A percentile compares a stretch with the other conserved stretches of the same genome.
phyloP scores from a whole-genome alignment of 1,284 basidiomycete species.

The Sphaerobolus stellatus region DNA sequence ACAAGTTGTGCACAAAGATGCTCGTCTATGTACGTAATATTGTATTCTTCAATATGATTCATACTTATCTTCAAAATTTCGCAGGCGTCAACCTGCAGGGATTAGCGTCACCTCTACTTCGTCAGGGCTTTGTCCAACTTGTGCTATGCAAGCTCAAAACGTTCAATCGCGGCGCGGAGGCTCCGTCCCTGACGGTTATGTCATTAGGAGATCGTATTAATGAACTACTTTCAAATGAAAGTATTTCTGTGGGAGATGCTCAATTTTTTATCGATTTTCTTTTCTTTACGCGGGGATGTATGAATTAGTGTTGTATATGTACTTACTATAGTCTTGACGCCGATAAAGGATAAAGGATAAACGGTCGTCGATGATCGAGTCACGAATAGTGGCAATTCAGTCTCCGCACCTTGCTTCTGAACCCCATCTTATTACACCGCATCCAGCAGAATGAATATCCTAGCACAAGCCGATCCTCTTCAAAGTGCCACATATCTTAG shows the following conservation, averaged over 20 bases:
- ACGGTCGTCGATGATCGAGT: no score
- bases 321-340: no score
- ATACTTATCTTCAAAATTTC: not conserved
- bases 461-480: not conserved
- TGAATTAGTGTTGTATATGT: no score
- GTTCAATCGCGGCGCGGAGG: conserved; percentile 3
- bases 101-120: not conserved
- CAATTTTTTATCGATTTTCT: no score
- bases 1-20: conserved; percentile 5
- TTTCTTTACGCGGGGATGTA: no score
- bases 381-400: no score
- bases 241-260: no score
- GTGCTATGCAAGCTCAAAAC: conserved; percentile 3
- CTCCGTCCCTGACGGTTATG: conserved; percentile 1
- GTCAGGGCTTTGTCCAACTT: conserved; percentile 9
- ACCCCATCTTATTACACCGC: no score
- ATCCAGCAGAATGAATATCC: not conserved
- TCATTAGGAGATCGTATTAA: no score
- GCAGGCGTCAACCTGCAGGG: not conserved
- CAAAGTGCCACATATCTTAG: conserved; percentile 65
- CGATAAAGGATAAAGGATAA: no score
- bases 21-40: conserved; percentile 2
- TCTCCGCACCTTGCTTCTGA: no score
- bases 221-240: no score
- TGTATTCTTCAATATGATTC: not conserved